A percentile compares a stretch with the other conserved stretches of the same genome.
Evolutionary conservation across 1,139 yeast species (phyloP).

Genomic region (Pichia sorboxylosa): DNA sequence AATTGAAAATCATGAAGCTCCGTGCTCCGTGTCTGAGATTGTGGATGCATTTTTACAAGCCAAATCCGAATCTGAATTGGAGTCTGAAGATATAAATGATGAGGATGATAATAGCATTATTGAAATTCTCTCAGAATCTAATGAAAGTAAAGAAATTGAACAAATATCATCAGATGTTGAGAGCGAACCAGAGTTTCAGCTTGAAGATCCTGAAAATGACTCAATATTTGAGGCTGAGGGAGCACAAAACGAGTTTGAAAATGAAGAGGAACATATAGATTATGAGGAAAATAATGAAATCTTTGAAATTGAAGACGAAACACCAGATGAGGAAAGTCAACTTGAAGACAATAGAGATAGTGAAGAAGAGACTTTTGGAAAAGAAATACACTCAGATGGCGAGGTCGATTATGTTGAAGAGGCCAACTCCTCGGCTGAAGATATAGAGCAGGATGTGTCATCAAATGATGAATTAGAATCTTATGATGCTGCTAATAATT

Average conservation of each 20-base stretch:
- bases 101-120: not conserved
- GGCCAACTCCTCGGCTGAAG: no score
- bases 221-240: not conserved
- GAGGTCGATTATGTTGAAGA: no score
- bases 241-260: not conserved
- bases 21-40: no score
- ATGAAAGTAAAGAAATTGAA: no score
- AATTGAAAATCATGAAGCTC: not conserved
- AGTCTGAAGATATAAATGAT: no score
- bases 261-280: conserved; percentile 1
- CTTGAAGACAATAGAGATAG: conserved; percentile 5
- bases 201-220: not conserved
- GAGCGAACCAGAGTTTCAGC: not conserved
- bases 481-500: no score
- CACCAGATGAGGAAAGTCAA: conserved; percentile 1
- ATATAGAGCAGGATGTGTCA: no score
- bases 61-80: no score
- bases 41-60: no score
- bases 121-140: not conserved
- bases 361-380: not conserved
- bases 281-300: conserved; percentile 2
- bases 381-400: not conserved
- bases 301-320: not conserved
- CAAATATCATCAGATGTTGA: not conserved
- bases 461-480: no score